A percentile compares a stretch with the other conserved stretches of the same genome.
phyloP scores from a whole-genome alignment of 495 filamentous ascomycete species.

The Tuber aestivum region DNA sequence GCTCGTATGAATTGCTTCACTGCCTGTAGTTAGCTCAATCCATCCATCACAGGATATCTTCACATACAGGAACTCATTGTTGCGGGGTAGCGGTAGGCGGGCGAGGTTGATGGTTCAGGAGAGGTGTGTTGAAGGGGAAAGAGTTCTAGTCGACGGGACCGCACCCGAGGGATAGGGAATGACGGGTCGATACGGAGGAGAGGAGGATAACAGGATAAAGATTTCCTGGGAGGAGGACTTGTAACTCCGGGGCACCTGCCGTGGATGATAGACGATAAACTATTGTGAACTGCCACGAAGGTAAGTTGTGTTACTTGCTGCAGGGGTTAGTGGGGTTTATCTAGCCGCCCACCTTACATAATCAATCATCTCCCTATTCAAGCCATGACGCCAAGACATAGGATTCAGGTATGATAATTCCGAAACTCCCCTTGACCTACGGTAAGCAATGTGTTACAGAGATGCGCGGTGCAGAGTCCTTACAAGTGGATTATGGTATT shows the following conservation, averaged over 20 bases:
- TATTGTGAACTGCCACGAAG: neutral
- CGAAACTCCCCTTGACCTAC: neutral
- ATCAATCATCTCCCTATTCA: neutral
- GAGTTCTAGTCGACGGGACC: neutral
- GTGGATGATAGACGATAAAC: neutral
- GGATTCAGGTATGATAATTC: neutral
- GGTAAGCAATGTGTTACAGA: neutral
- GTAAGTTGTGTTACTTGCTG: neutral
- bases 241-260: neutral
- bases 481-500: neutral
- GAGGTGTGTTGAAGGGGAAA: constrained; percentile 9
- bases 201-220: neutral
- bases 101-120: constrained; percentile 8
- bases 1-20: constrained; percentile 99
- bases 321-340: neutral
- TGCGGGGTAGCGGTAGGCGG: constrained; percentile 3
- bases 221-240: neutral
- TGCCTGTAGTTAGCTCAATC: constrained; percentile 45
- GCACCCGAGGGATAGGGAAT: neutral
- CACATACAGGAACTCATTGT: constrained; percentile 34
- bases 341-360: neutral
- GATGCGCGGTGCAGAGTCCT: neutral
- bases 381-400: neutral
- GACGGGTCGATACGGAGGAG: neutral
- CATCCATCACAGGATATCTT: constrained; percentile 3